Percentiles rank a stretch among this genome's conserved stretches.
phyloP scores from a whole-genome alignment of 352 stramenopile species.

The Phytophthora hybrid region DNA sequence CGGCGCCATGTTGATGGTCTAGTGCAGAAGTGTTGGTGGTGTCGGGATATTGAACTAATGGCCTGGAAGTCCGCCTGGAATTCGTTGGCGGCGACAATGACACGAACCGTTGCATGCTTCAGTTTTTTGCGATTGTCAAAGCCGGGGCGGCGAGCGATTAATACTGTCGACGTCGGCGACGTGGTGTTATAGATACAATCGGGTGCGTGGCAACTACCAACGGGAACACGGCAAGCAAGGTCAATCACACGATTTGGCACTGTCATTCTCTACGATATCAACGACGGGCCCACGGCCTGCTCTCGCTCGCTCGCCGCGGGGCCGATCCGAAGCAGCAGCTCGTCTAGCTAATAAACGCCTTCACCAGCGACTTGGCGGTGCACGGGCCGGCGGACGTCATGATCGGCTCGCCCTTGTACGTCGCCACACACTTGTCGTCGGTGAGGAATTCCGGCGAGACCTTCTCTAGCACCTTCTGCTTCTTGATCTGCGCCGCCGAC shows the following conservation, averaged over 20 bases:
- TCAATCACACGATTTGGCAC: too few relatives aligned
- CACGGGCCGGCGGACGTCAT: constrained; percentile 76
- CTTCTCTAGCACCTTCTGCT: constrained; percentile 91
- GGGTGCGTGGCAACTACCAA: constrained; percentile 2
- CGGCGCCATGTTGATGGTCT: constrained; percentile 32
- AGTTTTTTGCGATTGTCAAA: too few relatives aligned
- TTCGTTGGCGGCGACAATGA: constrained; percentile 16
- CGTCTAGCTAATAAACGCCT: constrained; percentile 79
- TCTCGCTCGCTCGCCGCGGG: constrained; percentile 7
- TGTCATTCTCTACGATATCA: constrained; percentile 27
- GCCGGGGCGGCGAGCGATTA: too few relatives aligned
- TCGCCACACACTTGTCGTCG: constrained; percentile 71
- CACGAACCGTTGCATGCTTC: constrained; percentile 29
- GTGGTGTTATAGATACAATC: too few relatives aligned
- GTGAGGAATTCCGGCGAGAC: constrained; percentile 71
- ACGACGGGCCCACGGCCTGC: constrained; percentile 4
- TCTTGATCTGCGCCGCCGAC: constrained; percentile 86
- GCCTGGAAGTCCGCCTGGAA: constrained; percentile 22
- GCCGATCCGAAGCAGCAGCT: constrained; percentile 2
- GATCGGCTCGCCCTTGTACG: constrained; percentile 82
- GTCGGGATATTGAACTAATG: constrained; percentile 2
- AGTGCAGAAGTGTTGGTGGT: background rate
- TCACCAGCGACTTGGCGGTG: constrained; percentile 63
- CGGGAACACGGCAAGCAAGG: background rate
- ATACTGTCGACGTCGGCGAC: too few relatives aligned